phyloP scores from a whole-genome alignment of 169 alveolate genomes.

The Miamiensis avidus region DNA sequence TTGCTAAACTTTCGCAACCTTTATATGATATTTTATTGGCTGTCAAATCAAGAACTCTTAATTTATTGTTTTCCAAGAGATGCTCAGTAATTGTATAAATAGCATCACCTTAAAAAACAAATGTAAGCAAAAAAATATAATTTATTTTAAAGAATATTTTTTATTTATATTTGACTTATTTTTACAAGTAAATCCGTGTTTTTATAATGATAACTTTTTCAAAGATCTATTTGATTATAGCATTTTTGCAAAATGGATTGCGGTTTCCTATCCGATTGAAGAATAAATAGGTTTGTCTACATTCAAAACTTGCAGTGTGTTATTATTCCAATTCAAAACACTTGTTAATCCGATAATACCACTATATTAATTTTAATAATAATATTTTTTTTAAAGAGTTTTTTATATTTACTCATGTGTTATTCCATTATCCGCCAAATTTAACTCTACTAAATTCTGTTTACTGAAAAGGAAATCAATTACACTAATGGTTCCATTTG shows the following conservation, averaged over 20 bases:
- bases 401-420: constrained; percentile 68
- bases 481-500: constrained; percentile 73
- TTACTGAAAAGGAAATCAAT: constrained; percentile 66
- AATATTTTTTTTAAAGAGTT: not conserved
- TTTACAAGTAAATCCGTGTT: constrained; percentile 56
- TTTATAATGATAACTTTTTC: constrained; percentile 69
- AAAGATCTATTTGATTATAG: constrained; percentile 62
- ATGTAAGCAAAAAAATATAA: too few species aligned
- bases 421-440: constrained; percentile 72
- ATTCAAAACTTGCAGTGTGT: constrained; percentile 65
- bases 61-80: constrained; percentile 66
- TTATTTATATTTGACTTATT: too few species aligned
- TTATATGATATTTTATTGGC: constrained; percentile 73
- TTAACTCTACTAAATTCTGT: constrained; percentile 56
- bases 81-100: constrained; percentile 71
- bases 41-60: constrained; percentile 74
- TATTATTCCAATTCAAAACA: constrained; percentile 60
- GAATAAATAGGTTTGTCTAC: constrained; percentile 73
- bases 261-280: constrained; percentile 74
- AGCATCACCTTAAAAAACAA: constrained; percentile 67
- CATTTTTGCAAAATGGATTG: constrained; percentile 82
- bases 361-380: not conserved
- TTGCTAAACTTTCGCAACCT: constrained; percentile 78
- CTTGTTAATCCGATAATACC: constrained; percentile 62
- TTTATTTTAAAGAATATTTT: too few species aligned